Evolutionary conservation across 106 monocot species (phyloP), one percentile per base, ranked within the genome.

Genomic region (Hemerocallis citrina): DNA sequence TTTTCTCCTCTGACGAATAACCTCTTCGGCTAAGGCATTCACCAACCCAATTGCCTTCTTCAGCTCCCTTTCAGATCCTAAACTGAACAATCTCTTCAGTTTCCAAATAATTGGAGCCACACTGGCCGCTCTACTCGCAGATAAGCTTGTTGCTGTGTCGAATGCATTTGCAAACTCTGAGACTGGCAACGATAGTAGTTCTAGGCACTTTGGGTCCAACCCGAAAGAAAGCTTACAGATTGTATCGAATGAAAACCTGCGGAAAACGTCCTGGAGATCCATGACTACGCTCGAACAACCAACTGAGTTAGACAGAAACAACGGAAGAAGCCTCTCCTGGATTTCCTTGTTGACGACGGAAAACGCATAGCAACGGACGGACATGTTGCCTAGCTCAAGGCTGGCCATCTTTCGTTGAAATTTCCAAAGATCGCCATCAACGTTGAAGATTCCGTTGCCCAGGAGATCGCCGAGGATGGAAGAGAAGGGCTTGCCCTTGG

Each of bases 181-280:
- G 27, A 72, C 58, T 19, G 79, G 83, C 22, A 82, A 62, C 6
- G 75, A 69, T 35, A 66, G 43, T n/a, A n/a, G 64, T 38, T 79
- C 67, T 33, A 83, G 79, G 67, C 79, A 83, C 32, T 70, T 57
- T 1, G 79, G 78, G 67, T 88, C 83, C 16, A 82, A 63, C 21
- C 88, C 88, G 47, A 88, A 88, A 1, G 88, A 79, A 52, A 88
- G 72, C 63, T 63, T 73, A 71, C 76, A 83, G n/a, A 88, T 88
- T 66, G 37, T 76, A 22, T 88, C 88, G 59, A 88, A 83, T 4
- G 88, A 55, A 59, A 88, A 77, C 24, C 79, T 50, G 4, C 73
- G 61, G 64, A 88, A 79, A 13, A 88, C 63, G 39, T 73, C 72
- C 29, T 79, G 73, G 4, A 79, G 52, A 20, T 61, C 46, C 65